phyloP scores from a whole-genome alignment of 768 basidiomycete species.

The Sporobolomyces pararoseus region DNA sequence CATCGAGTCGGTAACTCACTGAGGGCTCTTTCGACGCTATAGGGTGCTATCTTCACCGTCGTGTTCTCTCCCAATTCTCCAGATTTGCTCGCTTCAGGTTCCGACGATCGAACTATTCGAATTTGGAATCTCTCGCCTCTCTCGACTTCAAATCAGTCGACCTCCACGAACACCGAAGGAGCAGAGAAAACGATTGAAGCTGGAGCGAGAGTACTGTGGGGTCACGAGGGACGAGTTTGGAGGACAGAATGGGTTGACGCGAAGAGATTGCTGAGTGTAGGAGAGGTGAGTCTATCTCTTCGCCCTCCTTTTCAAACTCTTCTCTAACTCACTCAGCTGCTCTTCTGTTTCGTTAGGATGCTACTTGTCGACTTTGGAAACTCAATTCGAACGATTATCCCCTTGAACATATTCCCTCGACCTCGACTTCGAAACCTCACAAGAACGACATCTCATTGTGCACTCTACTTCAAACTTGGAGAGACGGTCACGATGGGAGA shows the following conservation, averaged over 20 bases:
- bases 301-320: too few relatives aligned
- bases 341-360: slow-evolving; percentile 5
- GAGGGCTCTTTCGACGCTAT: too few relatives aligned
- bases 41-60: slow-evolving; percentile 32
- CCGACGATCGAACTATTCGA: slow-evolving; percentile 28
- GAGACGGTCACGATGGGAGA: slow-evolving; percentile 24
- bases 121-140: slow-evolving; percentile 10
- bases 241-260: slow-evolving; percentile 11
- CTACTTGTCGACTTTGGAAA: slow-evolving; percentile 19
- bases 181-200: not conserved
- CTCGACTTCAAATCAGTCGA: not conserved
- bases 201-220: slow-evolving; percentile 8
- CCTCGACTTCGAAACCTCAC: not conserved
- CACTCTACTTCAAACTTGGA: slow-evolving; percentile 3
- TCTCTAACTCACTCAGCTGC: too few relatives aligned
- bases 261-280: not conserved
- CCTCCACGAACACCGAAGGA: not conserved
- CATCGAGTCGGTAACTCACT: too few relatives aligned
- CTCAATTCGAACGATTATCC: not conserved
- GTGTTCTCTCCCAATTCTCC: slow-evolving; percentile 9
- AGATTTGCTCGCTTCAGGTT: slow-evolving; percentile 13
- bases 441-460: not conserved
- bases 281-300: not conserved
- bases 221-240: slow-evolving; percentile 28
- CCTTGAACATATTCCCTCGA: not conserved